Conservation (phyloP, 1,284 basidiomycete species). For the Sanghuangporus sanghuang region DNA sequence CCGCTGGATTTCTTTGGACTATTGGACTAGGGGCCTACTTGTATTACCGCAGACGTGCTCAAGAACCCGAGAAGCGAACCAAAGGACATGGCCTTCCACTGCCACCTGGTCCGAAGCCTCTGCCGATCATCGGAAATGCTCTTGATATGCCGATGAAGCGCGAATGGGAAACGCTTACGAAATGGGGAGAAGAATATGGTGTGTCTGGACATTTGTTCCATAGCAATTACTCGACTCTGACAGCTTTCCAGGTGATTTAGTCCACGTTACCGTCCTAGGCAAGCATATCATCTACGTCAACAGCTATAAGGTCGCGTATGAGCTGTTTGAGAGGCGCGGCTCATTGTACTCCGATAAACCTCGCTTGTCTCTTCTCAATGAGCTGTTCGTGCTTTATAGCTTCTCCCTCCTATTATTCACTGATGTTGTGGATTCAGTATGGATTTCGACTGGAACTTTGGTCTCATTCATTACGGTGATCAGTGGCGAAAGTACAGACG, state of each 20-base stretch:
- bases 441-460: slow-evolving; percentile 16
- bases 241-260: slow-evolving; percentile 20
- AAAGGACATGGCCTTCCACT: slow-evolving; percentile 10
- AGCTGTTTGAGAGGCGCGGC: slow-evolving; percentile 24
- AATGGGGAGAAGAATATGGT: slow-evolving; percentile 50
- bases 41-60: neutral
- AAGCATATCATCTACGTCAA: slow-evolving; percentile 23
- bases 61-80: neutral
- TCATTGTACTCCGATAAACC: slow-evolving; percentile 23
- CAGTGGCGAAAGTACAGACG: slow-evolving; percentile 24
- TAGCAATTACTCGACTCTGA: slow-evolving; percentile 2
- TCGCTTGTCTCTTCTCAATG: slow-evolving; percentile 5
- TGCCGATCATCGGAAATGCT: slow-evolving; percentile 20
- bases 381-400: slow-evolving; percentile 1
- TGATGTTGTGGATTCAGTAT: slow-evolving; percentile 2
- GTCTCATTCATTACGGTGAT: slow-evolving; percentile 23
- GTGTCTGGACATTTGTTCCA: slow-evolving; percentile 12
- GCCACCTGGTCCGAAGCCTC: slow-evolving; percentile 18
- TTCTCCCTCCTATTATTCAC: neutral
- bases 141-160: slow-evolving; percentile 18
- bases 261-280: slow-evolving; percentile 22
- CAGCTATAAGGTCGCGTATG: slow-evolving; percentile 19
- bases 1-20: neutral
- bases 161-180: slow-evolving; percentile 38
- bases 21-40: neutral